Conservation (phyloP, 805 yeast genomes). For the Ogataea neopini region DNA sequence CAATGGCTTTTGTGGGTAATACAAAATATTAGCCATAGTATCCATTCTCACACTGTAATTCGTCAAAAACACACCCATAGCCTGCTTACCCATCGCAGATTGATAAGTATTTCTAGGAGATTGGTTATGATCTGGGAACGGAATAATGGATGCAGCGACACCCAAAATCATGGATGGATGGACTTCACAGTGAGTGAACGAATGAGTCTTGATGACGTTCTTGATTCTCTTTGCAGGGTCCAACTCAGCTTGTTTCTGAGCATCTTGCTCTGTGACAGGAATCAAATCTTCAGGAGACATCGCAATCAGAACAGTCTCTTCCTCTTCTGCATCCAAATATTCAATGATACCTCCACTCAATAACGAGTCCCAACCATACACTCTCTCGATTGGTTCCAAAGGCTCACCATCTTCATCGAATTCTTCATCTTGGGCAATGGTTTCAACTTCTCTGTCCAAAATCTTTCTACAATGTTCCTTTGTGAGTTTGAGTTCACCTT, state of each 20-base stretch:
- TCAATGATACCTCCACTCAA: constrained; percentile 88
- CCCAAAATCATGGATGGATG: constrained; percentile 99
- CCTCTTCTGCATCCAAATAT: constrained; percentile 98
- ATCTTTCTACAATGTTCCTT: constrained; percentile 82
- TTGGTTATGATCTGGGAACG: constrained; percentile 99
- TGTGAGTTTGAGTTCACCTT: constrained; percentile 78
- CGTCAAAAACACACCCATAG: constrained; percentile 98
- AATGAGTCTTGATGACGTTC: constrained; percentile 52
- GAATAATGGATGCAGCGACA: constrained; percentile 97
- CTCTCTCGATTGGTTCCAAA: constrained; percentile 40
- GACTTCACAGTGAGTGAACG: constrained; percentile 98
- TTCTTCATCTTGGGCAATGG: constrained; percentile 46
- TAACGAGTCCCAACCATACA: constrained; percentile 81
- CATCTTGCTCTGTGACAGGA: constrained; percentile 44
- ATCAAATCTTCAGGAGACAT: constrained; percentile 98
- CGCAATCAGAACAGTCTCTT: constrained; percentile 96
- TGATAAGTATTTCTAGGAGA: constrained; percentile 99
- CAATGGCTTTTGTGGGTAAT: constrained; percentile 96
- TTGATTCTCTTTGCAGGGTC: constrained; percentile 89
- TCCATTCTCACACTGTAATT: constrained; percentile 98
- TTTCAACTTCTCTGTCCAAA: constrained; percentile 62
- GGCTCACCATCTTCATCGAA: constrained; percentile 48
- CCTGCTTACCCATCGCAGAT: constrained; percentile 99
- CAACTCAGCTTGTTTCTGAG: constrained; percentile 43
- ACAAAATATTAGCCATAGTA: constrained; percentile 97